phyloP scores from a whole-genome alignment of 2,329 filamentous ascomycete genomes.

The Sarocladium strictum region DNA sequence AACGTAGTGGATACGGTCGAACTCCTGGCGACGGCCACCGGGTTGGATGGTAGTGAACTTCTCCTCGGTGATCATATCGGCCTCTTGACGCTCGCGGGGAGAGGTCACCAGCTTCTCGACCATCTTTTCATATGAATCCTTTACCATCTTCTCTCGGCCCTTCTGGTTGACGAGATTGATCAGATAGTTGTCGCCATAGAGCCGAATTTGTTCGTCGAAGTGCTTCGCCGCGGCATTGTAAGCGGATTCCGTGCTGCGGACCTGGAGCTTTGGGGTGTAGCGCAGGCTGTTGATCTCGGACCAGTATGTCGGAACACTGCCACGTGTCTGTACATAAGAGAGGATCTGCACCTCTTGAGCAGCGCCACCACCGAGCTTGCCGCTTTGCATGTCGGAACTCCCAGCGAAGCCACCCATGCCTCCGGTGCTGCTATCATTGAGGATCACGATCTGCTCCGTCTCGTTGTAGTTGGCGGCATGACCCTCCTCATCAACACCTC shows the following conservation, averaged over 20 bases:
- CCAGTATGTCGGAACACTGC: constrained; percentile 95
- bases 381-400: constrained; percentile 68
- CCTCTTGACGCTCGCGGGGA: constrained; percentile 59
- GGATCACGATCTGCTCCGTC: constrained; percentile 85
- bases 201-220: constrained; percentile 85
- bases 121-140: constrained; percentile 90
- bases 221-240: constrained; percentile 74
- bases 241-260: constrained; percentile 78
- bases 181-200: constrained; percentile 95
- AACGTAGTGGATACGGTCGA: constrained; percentile 86
- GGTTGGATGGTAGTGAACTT: constrained; percentile 76
- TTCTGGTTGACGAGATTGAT: constrained; percentile 97
- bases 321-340: constrained; percentile 93
- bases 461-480: constrained; percentile 99
- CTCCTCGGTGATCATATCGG: constrained; percentile 63
- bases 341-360: constrained; percentile 76
- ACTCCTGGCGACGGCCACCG: constrained; percentile 51
- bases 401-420: constrained; percentile 77
- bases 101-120: constrained; percentile 68
- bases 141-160: constrained; percentile 82
- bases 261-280: constrained; percentile 85
- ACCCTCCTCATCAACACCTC: constrained; percentile 87
- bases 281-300: constrained; percentile 89
- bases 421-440: constrained; percentile 72
- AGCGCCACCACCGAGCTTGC: constrained; percentile 52